A percentile compares a stretch with the other conserved stretches of the same genome.
phyloP scores from a whole-genome alignment of 139 green algal genomes.

The Zygnema cylindricum region DNA sequence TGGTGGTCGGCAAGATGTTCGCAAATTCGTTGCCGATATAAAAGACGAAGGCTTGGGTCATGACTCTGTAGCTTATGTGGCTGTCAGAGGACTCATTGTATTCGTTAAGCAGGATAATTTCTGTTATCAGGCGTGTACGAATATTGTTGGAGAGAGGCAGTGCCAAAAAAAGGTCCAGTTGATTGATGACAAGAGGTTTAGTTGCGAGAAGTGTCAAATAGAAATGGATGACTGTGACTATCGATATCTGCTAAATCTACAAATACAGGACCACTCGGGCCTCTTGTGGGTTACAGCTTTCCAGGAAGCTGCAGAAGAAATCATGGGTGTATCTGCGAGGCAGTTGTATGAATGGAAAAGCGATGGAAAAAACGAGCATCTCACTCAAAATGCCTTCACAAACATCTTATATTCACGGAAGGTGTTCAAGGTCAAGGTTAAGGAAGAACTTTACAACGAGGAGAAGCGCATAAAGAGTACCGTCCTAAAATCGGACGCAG shows the following conservation, averaged over 20 bases:
- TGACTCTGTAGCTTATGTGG: conserved; percentile 74
- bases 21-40: conserved; percentile 76
- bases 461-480: conserved; percentile 80
- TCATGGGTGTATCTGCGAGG: conserved; percentile 32
- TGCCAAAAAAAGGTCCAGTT: conserved; percentile 85
- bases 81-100: conserved; percentile 68
- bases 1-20: conserved; percentile 70
- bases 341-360: conserved; percentile 31
- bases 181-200: conserved; percentile 40
- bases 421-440: conserved; percentile 76
- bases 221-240: conserved; percentile 22
- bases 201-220: conserved; percentile 58
- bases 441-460: conserved; percentile 88
- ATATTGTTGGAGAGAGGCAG: conserved; percentile 65
- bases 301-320: conserved; percentile 43
- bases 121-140: conserved; percentile 74
- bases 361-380: conserved; percentile 32
- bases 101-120: conserved; percentile 77
- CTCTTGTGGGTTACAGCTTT: conserved; percentile 71
- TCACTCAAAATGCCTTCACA: conserved; percentile 26
- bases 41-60: conserved; percentile 82
- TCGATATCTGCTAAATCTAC: conserved; percentile 59
- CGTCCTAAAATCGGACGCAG: conserved; percentile 59
- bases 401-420: conserved; percentile 65
- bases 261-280: conserved; percentile 71